phyloP scores from a whole-genome alignment of 2,329 filamentous ascomycete genomes.

The Diplodia corticola region DNA sequence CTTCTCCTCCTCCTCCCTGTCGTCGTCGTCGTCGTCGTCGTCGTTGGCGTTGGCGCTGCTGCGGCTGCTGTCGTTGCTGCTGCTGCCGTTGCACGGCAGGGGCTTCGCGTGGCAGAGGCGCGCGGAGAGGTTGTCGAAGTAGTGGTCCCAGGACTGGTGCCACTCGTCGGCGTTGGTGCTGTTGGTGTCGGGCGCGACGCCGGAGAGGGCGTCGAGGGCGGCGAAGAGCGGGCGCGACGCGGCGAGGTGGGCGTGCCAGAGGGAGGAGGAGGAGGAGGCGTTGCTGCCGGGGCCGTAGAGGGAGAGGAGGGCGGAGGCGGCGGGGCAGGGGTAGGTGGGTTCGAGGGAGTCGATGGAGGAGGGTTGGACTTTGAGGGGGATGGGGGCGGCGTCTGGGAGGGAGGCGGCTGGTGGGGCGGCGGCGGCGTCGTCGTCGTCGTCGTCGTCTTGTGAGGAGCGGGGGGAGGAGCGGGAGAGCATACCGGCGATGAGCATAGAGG shows the following conservation, averaged over 20 bases:
- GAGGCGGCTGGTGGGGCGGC: too few relatives aligned
- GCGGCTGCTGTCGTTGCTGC: too few relatives aligned
- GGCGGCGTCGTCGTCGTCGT: too few relatives aligned
- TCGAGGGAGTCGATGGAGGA: conserved; percentile 69
- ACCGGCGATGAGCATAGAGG: conserved; percentile 70
- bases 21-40: too few relatives aligned
- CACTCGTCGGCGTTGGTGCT: conserved; percentile 56
- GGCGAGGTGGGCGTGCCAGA: conserved; percentile 66
- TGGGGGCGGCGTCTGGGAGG: conserved; percentile 25
- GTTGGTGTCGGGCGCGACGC: conserved; percentile 55
- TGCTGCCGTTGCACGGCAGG: conserved; percentile 61
- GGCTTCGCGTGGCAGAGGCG: conserved; percentile 74
- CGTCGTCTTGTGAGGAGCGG: conserved; percentile 25
- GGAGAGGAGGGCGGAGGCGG: conserved; percentile 48
- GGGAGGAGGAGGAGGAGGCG: conserved; percentile 42
- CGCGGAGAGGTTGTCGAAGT: conserved; percentile 80
- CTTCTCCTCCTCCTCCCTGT: not conserved
- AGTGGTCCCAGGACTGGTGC: conserved; percentile 75
- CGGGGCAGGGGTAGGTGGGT: conserved; percentile 67
- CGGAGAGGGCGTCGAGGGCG: conserved; percentile 67
- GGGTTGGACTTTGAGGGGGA: conserved; percentile 51
- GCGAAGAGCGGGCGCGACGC: conserved; percentile 57
- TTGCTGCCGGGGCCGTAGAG: conserved; percentile 49
- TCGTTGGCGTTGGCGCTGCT: too few relatives aligned
- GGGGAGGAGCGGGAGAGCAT: conserved; percentile 56